These are phyloP conservation scores for Penicillium brevicompactum DNA, from an alignment of 2,329 filamentous ascomycete genomes.

Conservation along the genomic window DNA sequence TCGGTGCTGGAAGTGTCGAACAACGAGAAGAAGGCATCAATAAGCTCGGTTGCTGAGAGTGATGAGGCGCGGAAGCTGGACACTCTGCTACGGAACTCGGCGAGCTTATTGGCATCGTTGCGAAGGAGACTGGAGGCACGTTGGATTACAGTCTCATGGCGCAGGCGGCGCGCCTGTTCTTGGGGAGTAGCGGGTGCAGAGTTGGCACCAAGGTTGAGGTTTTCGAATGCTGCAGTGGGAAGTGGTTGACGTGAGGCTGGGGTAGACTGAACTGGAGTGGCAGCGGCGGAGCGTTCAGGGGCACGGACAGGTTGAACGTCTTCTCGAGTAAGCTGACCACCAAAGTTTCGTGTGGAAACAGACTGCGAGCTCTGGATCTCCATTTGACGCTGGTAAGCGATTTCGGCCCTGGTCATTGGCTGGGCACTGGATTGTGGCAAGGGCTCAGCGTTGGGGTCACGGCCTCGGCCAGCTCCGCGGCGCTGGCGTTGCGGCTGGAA, in stretches of 20 bases:
- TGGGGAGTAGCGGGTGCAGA: slow-evolving; percentile 62
- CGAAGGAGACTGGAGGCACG: slow-evolving; percentile 79
- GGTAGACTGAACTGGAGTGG: slow-evolving; percentile 29
- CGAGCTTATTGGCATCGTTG: slow-evolving; percentile 74
- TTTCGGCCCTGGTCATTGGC: slow-evolving; percentile 78
- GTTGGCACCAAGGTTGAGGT: slow-evolving; percentile 51
- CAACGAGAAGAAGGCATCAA: slow-evolving; percentile 84
- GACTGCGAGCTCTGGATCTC: slow-evolving; percentile 88
- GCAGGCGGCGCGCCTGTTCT: slow-evolving; percentile 76
- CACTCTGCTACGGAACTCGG: slow-evolving; percentile 75
- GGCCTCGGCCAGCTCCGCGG: slow-evolving; percentile 66
- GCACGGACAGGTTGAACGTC: slow-evolving; percentile 51
- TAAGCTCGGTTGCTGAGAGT: slow-evolving; percentile 73
- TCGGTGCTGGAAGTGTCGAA: slow-evolving; percentile 81
- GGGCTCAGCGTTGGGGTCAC: slow-evolving; percentile 84
- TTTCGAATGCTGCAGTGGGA: slow-evolving; percentile 49
- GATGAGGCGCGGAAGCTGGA: slow-evolving; percentile 73
- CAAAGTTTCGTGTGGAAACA: slow-evolving; percentile 77
- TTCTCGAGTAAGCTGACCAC: slow-evolving; percentile 72
- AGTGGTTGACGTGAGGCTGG: slow-evolving; percentile 28
- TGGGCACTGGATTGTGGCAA: slow-evolving; percentile 76
- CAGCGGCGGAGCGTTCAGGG: slow-evolving; percentile 38
- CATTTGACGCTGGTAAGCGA: slow-evolving; percentile 89
- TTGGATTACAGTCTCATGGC: slow-evolving; percentile 83
- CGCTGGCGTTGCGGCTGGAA: slow-evolving; percentile 67